Percentiles rank a stretch among this genome's conserved stretches.
Evolutionary conservation across 2,329 filamentous ascomycete genomes (phyloP).

Genomic region (Onygenales sp.): DNA sequence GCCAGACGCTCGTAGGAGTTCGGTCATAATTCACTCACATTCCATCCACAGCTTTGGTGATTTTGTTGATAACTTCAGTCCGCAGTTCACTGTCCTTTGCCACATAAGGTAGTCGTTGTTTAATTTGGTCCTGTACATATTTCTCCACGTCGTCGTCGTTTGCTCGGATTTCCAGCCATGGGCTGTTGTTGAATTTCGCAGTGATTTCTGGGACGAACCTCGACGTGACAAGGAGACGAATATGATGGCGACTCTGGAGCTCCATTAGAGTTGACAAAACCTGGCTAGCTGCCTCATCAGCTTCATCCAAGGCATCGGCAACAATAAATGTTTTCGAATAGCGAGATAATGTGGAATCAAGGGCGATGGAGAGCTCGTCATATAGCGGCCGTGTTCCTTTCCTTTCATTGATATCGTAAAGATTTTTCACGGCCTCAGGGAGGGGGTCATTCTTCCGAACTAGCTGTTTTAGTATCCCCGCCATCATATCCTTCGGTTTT

Average conservation of each 20-base stretch:
- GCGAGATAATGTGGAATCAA: slow-evolving; percentile 9
- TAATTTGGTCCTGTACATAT: slow-evolving; percentile 20
- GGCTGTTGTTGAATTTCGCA: slow-evolving; percentile 10
- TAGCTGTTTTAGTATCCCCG: slow-evolving; percentile 32
- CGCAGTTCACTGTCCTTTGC: background rate
- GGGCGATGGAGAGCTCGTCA: slow-evolving; percentile 13
- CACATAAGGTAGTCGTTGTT: slow-evolving; percentile 6
- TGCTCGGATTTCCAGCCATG: slow-evolving; percentile 23
- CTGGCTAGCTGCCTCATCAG: slow-evolving; percentile 6
- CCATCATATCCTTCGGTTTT: slow-evolving; percentile 21
- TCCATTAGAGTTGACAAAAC: slow-evolving; percentile 14
- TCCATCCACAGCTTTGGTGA: slow-evolving; percentile 19
- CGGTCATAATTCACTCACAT: slow-evolving; percentile 21
- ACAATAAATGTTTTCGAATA: slow-evolving; percentile 20
- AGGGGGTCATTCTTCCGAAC: slow-evolving; percentile 14
- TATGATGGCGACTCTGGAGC: slow-evolving; percentile 11
- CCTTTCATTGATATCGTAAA: slow-evolving; percentile 17
- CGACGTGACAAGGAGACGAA: slow-evolving; percentile 26
- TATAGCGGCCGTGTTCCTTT: slow-evolving; percentile 16
- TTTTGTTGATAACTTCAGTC: slow-evolving; percentile 14
- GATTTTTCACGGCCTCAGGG: slow-evolving; percentile 16
- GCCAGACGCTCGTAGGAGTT: background rate
- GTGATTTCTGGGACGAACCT: slow-evolving; percentile 18
- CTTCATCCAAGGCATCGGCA: slow-evolving; percentile 25
- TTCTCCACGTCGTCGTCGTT: slow-evolving; percentile 20